Conservation (phyloP, 495 filamentous ascomycete species). For the Letharia lupina region DNA sequence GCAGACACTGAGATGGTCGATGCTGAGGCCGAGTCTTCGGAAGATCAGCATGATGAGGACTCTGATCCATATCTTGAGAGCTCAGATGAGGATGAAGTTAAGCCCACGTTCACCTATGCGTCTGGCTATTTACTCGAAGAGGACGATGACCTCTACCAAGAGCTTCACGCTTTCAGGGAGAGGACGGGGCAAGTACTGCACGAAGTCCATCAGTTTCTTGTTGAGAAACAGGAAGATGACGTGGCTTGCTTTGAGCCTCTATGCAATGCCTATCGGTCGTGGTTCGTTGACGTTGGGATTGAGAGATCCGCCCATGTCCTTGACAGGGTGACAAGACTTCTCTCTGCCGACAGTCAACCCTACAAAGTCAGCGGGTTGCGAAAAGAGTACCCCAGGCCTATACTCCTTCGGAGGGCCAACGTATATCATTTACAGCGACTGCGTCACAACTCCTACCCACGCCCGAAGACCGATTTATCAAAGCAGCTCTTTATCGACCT, state of each 20-base stretch:
- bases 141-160: constrained; percentile 53
- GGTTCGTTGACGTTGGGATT: constrained; percentile 95
- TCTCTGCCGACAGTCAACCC: constrained; percentile 73
- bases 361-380: constrained; percentile 91
- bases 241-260: constrained; percentile 88
- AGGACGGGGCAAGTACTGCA: constrained; percentile 73
- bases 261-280: constrained; percentile 87
- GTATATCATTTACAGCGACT: constrained; percentile 91
- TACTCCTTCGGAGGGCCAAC: constrained; percentile 81
- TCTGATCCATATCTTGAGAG: constrained; percentile 48
- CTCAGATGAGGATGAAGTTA: constrained; percentile 73
- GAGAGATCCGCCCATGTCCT: constrained; percentile 90
- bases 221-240: constrained; percentile 82
- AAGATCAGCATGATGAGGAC: constrained; percentile 54
- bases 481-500: constrained; percentile 77
- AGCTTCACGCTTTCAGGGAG: constrained; percentile 73
- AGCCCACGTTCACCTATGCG: constrained; percentile 73
- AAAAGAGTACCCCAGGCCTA: constrained; percentile 84
- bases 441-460: constrained; percentile 81
- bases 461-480: constrained; percentile 76
- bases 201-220: constrained; percentile 74
- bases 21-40: constrained; percentile 38
- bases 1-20: constrained; percentile 40
- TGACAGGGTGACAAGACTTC: constrained; percentile 73
- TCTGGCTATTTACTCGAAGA: constrained; percentile 74